phyloP scores from a whole-genome alignment of 2,329 filamentous ascomycete species.

The Fusarium armeniacum region DNA sequence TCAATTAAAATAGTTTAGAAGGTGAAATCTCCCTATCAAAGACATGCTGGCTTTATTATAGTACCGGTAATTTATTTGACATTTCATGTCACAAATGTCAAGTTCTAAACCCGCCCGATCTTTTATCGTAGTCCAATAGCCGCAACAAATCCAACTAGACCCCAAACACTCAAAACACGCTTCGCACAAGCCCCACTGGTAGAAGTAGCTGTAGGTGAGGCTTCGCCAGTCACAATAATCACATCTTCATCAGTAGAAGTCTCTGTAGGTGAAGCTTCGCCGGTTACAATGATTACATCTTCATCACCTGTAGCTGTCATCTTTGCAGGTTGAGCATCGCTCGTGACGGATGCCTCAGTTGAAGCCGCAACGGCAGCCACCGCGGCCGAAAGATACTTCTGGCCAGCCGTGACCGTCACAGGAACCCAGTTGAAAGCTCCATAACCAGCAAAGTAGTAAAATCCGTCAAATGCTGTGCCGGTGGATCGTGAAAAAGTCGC shows the following conservation, averaged over 20 bases:
- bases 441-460: not conserved
- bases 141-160: not conserved
- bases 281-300: not conserved
- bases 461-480: not conserved
- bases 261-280: not conserved
- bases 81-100: not conserved
- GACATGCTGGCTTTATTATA: too few relatives aligned
- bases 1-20: too few relatives aligned
- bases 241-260: not conserved
- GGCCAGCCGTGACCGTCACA: constrained; percentile 8
- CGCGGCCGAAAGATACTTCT: not conserved
- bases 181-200: not conserved
- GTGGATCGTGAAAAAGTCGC: constrained; percentile 1
- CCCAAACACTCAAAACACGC: not conserved
- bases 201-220: not conserved
- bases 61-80: too few relatives aligned
- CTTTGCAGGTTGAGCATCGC: not conserved
- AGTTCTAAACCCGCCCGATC: not conserved
- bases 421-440: not conserved
- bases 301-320: not conserved
- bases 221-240: too few relatives aligned
- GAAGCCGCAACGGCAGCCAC: not conserved
- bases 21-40: too few relatives aligned
- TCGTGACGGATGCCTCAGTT: not conserved
- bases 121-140: not conserved